phyloP scores from a whole-genome alignment of 2,329 filamentous ascomycete genomes.

The Didymella sp. region DNA sequence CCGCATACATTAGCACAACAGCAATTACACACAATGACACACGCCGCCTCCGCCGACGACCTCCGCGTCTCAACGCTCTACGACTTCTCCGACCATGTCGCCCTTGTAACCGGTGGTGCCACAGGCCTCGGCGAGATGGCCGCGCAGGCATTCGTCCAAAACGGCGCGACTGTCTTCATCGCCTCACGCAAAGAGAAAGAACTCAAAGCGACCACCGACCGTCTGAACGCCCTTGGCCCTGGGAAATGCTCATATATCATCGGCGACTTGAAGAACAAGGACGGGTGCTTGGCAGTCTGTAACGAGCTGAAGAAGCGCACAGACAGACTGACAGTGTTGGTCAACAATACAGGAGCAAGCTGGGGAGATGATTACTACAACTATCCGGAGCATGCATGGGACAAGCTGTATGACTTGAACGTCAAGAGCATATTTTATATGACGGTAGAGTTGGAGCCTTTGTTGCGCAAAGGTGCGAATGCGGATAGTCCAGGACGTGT shows the following conservation, averaged over 20 bases:
- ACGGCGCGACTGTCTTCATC: conserved; percentile 61
- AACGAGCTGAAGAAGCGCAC: conserved; percentile 57
- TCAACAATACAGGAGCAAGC: conserved; percentile 62
- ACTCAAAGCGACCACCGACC: conserved; percentile 54
- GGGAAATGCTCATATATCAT: conserved; percentile 60
- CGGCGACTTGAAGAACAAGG: conserved; percentile 61
- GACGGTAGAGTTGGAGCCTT: conserved; percentile 54
- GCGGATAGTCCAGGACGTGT: conserved; percentile 55
- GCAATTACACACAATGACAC: conserved; percentile 31
- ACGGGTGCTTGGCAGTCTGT: conserved; percentile 57
- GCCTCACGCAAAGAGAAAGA: conserved; percentile 61
- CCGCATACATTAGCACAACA: neutral
- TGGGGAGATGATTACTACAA: conserved; percentile 65
- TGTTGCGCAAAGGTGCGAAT: conserved; percentile 56
- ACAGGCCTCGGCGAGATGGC: conserved; percentile 63
- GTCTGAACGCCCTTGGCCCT: conserved; percentile 60
- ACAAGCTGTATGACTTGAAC: conserved; percentile 63
- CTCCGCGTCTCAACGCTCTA: conserved; percentile 46
- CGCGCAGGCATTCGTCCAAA: conserved; percentile 61
- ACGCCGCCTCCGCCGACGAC: conserved; percentile 42
- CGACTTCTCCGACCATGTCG: conserved; percentile 49
- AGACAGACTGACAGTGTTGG: conserved; percentile 55
- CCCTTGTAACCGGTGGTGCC: conserved; percentile 60
- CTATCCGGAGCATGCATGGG: conserved; percentile 65
- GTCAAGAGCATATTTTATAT: conserved; percentile 62